Percentiles rank a stretch among this genome's conserved stretches.
phyloP scores from a whole-genome alignment of 192 early-diverging fungal species.

The Coemansia sp. region DNA sequence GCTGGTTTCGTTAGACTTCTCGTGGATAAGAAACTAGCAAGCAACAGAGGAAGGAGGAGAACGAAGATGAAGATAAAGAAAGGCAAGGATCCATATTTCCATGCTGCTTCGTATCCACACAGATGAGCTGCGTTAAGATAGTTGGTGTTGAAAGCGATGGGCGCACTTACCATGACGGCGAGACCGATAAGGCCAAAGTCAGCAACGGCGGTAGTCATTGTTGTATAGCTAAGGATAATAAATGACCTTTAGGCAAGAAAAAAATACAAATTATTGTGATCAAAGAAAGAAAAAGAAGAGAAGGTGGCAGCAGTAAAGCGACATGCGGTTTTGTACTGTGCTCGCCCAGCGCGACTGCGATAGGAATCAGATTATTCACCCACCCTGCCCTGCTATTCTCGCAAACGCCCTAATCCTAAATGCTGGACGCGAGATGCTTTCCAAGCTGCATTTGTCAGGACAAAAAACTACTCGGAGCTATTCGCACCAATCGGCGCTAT shows the following conservation, averaged over 20 bases:
- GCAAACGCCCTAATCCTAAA: neutral
- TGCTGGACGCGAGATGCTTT: too few species aligned
- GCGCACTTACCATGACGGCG: constrained; percentile 97
- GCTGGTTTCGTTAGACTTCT: too few species aligned
- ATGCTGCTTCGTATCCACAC: too few species aligned
- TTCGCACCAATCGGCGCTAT: neutral
- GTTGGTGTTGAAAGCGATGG: too few species aligned
- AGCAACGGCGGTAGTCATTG: constrained; percentile 57
- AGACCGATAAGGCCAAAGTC: constrained; percentile 99
- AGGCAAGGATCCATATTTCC: too few species aligned
- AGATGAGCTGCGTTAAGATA: too few species aligned
- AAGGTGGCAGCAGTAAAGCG: neutral
- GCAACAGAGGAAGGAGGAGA: too few species aligned
- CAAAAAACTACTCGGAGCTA: neutral
- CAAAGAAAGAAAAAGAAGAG: neutral
- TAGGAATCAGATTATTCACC: neutral
- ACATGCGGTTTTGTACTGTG: neutral
- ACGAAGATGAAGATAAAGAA: too few species aligned
- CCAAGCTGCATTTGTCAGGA: too few species aligned
- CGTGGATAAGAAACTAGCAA: too few species aligned
- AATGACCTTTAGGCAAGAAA: neutral
- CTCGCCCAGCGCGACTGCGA: neutral
- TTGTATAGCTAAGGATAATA: neutral
- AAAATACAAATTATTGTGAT: neutral
- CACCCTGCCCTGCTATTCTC: neutral